These are phyloP conservation scores for Sanghuangporus weigelae DNA, from an alignment of 1,284 basidiomycete species.

Conservation along the genomic window DNA sequence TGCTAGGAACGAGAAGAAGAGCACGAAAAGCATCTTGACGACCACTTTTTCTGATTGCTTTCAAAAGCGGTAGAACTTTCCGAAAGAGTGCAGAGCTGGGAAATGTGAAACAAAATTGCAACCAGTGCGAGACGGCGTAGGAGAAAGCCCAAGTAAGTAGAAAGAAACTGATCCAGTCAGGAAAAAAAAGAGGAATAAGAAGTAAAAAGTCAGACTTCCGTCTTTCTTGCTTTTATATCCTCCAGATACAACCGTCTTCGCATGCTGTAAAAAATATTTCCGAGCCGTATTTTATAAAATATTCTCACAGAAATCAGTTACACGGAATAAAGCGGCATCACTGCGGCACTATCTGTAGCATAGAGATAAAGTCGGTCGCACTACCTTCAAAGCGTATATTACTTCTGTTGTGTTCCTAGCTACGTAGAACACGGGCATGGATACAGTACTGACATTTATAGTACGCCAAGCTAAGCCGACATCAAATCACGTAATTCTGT, in stretches of 20 bases:
- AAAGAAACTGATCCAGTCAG: slow-evolving; percentile 18
- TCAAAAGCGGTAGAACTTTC: not conserved
- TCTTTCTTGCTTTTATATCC: not conserved
- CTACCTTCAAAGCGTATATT: not conserved
- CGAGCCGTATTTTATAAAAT: not conserved
- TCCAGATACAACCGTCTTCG: too few relatives aligned
- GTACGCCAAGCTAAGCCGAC: too few relatives aligned
- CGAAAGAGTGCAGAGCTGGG: not conserved
- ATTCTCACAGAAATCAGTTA: not conserved
- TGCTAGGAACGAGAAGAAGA: slow-evolving; percentile 14
- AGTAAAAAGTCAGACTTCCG: not conserved
- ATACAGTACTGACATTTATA: too few relatives aligned
- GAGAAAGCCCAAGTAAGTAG: not conserved
- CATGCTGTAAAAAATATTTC: not conserved
- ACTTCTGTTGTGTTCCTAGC: too few relatives aligned
- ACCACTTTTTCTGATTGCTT: not conserved
- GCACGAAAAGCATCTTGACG: slow-evolving; percentile 16
- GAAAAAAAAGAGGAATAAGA: not conserved
- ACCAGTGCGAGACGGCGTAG: not conserved
- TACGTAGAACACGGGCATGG: too few relatives aligned
- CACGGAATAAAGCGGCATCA: not conserved
- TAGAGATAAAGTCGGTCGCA: not conserved
- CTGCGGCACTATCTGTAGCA: not conserved
- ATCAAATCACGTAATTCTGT: too few relatives aligned
- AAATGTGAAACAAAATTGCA: not conserved